These are phyloP conservation scores for Leccinum subgranulosum DNA, from an alignment of 768 basidiomycete genomes.

Conservation along the genomic window DNA sequence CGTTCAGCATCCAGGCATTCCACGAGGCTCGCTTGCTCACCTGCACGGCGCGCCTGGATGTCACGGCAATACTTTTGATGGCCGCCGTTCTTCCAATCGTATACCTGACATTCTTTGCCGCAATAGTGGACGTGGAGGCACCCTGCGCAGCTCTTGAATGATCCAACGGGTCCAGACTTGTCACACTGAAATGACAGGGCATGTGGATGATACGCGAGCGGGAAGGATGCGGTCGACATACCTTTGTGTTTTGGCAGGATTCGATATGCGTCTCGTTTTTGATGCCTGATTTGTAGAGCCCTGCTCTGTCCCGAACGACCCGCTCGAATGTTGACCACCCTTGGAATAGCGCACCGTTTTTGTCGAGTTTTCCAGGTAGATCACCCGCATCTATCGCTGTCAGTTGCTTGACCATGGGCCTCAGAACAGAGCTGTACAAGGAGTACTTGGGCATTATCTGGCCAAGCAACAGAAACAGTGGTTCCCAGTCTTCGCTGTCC, in stretches of 20 bases:
- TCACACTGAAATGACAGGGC: constrained; percentile 15
- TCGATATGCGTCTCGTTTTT: constrained; percentile 14
- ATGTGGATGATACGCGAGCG: neutral
- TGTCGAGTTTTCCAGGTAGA: constrained; percentile 14
- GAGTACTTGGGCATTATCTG: constrained; percentile 28
- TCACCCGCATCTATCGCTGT: constrained; percentile 10
- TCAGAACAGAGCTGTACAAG: constrained; percentile 21
- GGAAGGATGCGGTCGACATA: neutral
- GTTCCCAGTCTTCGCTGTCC: constrained; percentile 29
- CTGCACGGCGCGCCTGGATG: constrained; percentile 25
- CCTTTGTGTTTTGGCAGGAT: constrained; percentile 27
- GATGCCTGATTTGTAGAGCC: constrained; percentile 5
- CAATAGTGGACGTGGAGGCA: constrained; percentile 31
- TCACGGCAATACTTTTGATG: constrained; percentile 25
- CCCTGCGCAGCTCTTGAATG: constrained; percentile 26
- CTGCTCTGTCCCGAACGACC: constrained; percentile 14
- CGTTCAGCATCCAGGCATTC: neutral
- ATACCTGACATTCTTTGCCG: constrained; percentile 29
- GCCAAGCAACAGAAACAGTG: constrained; percentile 21
- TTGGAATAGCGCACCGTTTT: constrained; percentile 13
- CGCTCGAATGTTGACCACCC: constrained; percentile 23
- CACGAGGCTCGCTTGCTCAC: constrained; percentile 8
- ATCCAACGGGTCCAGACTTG: constrained; percentile 23
- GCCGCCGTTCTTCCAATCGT: constrained; percentile 29
- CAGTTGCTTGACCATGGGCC: constrained; percentile 13